Evolutionary conservation across 805 yeast genomes (phyloP).

Genomic region (Kodamaea hsintzibuensis): DNA sequence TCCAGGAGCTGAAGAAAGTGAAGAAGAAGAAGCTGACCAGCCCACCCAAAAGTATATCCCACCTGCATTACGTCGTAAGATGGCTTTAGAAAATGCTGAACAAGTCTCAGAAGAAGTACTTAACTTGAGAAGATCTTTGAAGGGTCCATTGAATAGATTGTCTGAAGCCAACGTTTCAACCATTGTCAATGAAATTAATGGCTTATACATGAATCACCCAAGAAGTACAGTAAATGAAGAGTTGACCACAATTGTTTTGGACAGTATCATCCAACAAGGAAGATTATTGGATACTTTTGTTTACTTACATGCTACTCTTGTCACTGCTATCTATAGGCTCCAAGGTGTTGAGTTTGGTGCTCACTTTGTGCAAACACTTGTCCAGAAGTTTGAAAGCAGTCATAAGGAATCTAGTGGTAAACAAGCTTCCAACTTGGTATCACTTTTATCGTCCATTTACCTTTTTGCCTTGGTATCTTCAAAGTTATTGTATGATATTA

Average conservation of each 20-base stretch:
- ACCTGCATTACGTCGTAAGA: constrained; percentile 72
- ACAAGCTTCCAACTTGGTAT: constrained; percentile 65
- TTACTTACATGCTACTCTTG: constrained; percentile 73
- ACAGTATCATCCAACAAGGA: constrained; percentile 61
- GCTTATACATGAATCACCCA: constrained; percentile 63
- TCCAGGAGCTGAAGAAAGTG: constrained; percentile 35
- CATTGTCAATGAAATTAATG: constrained; percentile 68
- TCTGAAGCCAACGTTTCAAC: constrained; percentile 80
- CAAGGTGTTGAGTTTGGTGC: constrained; percentile 94
- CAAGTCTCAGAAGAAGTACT: constrained; percentile 40
- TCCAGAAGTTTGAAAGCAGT: constrained; percentile 62
- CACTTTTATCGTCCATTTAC: constrained; percentile 75
- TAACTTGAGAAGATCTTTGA: constrained; percentile 61
- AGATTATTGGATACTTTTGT: constrained; percentile 77
- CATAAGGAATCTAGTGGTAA: constrained; percentile 35
- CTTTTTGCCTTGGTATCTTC: constrained; percentile 76
- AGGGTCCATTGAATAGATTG: constrained; percentile 83
- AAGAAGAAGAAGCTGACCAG: constrained; percentile 12
- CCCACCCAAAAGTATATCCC: constrained; percentile 66
- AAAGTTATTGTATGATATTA: constrained; percentile 73
- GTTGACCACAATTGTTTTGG: constrained; percentile 61
- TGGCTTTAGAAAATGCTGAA: constrained; percentile 38
- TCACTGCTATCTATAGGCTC: constrained; percentile 69
- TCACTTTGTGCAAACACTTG: constrained; percentile 69
- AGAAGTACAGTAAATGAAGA: constrained; percentile 78